A percentile compares a stretch with the other conserved stretches of the same genome.
phyloP scores from a whole-genome alignment of 2,329 filamentous ascomycete species.

The Xylariomycetidae sp. region DNA sequence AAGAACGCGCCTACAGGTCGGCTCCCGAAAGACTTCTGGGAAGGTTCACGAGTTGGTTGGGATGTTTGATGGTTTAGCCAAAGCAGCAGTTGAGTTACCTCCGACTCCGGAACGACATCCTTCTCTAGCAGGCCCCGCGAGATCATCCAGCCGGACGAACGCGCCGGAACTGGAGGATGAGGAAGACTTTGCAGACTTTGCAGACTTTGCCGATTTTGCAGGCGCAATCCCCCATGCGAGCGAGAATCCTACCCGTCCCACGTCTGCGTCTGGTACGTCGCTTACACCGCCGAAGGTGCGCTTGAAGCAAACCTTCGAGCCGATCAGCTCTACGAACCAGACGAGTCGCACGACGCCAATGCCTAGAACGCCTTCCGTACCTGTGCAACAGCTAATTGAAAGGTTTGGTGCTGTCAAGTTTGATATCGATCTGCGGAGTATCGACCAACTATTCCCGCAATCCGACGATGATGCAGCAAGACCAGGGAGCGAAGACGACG shows the following conservation, averaged over 20 bases:
- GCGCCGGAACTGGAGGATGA: slow-evolving; percentile 2
- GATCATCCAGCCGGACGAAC: slow-evolving; percentile 6
- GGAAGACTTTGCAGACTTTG: slow-evolving; percentile 5
- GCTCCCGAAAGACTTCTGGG: slow-evolving; percentile 29
- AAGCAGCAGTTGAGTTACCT: slow-evolving; percentile 23
- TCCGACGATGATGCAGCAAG: too few species aligned
- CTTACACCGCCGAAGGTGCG: slow-evolving; percentile 17
- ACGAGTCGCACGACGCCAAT: too few species aligned
- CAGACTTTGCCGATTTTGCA: slow-evolving; percentile 26
- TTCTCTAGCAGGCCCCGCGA: slow-evolving; percentile 4
- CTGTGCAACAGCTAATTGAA: slow-evolving; percentile 17
- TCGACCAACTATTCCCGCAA: slow-evolving; percentile 30
- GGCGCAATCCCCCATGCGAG: slow-evolving; percentile 12
- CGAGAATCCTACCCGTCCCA: slow-evolving; percentile 1
- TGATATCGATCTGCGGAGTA: slow-evolving; percentile 12
- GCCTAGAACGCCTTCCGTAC: slow-evolving; percentile 3
- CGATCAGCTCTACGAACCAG: slow-evolving; percentile 1
- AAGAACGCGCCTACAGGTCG: slow-evolving; percentile 16
- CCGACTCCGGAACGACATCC: slow-evolving; percentile 7
- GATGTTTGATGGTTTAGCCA: slow-evolving; percentile 43
- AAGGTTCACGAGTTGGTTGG: slow-evolving; percentile 48
- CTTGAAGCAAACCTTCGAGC: slow-evolving; percentile 1
- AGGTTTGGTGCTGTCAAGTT: slow-evolving; percentile 25
- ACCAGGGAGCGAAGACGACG: slow-evolving; percentile 14
- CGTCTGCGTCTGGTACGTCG: slow-evolving; percentile 7